Evolutionary conservation across 2,329 filamentous ascomycete species (phyloP).

Genomic region (Hypomyces rosellus): DNA sequence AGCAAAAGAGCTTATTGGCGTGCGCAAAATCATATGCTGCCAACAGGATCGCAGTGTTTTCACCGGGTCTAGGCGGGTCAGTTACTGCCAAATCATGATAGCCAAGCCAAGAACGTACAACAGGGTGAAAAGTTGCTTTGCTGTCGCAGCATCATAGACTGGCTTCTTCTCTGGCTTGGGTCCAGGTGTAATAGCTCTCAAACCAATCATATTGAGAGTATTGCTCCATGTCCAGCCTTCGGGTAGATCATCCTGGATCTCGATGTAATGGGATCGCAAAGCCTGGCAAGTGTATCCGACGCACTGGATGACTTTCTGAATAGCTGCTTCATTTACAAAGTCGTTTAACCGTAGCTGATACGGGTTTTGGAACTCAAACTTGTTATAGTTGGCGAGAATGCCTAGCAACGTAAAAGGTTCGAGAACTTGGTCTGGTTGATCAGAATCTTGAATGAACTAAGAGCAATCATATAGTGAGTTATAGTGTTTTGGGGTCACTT

Average conservation of each 20-base stretch:
- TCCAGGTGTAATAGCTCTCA: conserved; percentile 67
- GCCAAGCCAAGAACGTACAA: conserved; percentile 45
- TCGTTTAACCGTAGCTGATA: conserved; percentile 89
- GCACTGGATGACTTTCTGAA: conserved; percentile 72
- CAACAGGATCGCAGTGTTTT: conserved; percentile 72
- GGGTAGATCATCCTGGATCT: conserved; percentile 82
- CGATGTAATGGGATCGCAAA: conserved; percentile 70
- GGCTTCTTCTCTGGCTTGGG: conserved; percentile 52
- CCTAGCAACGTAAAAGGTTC: conserved; percentile 79
- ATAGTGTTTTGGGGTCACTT: not conserved
- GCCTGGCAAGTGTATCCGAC: conserved; percentile 66
- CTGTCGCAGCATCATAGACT: conserved; percentile 68
- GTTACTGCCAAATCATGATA: not conserved
- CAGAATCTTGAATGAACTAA: conserved; percentile 75
- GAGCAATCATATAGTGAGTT: conserved; percentile 6
- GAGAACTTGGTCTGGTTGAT: conserved; percentile 55
- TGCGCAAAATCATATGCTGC: conserved; percentile 90
- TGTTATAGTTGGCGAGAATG: conserved; percentile 94
- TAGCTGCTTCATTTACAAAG: conserved; percentile 87
- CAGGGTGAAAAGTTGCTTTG: conserved; percentile 72
- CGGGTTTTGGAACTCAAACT: conserved; percentile 96
- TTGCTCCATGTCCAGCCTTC: conserved; percentile 81
- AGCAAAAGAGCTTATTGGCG: conserved; percentile 92
- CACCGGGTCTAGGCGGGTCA: conserved; percentile 55
- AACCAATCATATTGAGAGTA: conserved; percentile 77